phyloP scores from a whole-genome alignment of 2,329 filamentous ascomycete genomes.

The Neophaeococcomyces aloes region DNA sequence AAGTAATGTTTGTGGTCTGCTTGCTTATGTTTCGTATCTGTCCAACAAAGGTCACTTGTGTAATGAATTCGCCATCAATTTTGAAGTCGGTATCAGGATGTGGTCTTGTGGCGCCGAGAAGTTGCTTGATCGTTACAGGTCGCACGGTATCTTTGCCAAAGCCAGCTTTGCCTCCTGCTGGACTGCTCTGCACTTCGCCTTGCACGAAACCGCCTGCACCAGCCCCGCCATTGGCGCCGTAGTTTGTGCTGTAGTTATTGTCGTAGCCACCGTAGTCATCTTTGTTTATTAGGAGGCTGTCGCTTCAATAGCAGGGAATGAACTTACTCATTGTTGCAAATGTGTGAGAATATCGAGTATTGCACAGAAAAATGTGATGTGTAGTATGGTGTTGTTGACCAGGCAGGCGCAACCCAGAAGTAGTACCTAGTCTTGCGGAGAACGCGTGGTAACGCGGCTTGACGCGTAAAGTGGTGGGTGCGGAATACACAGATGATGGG shows the following conservation, averaged over 20 bases:
- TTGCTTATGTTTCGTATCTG: constrained; percentile 78
- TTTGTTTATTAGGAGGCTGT: too few relatives aligned
- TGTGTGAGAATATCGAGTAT: too few relatives aligned
- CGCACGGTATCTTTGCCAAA: constrained; percentile 78
- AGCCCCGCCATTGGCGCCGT: constrained; percentile 44
- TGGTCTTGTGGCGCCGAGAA: constrained; percentile 69
- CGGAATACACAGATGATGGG: neutral
- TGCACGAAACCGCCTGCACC: constrained; percentile 52
- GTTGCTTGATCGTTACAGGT: constrained; percentile 90
- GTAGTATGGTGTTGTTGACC: too few relatives aligned
- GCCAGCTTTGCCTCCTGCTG: constrained; percentile 33
- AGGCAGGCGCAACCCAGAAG: too few relatives aligned
- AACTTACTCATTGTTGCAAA: too few relatives aligned
- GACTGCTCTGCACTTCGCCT: constrained; percentile 39
- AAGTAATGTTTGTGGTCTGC: constrained; percentile 86
- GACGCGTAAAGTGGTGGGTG: constrained; percentile 5
- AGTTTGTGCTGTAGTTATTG: constrained; percentile 46
- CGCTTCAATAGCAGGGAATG: too few relatives aligned
- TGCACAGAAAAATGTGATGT: too few relatives aligned
- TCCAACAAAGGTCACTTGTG: constrained; percentile 66
- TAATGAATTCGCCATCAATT: constrained; percentile 66
- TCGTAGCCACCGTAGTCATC: constrained; percentile 23
- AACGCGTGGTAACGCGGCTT: neutral
- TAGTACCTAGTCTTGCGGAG: constrained; percentile 24
- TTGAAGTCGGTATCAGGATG: constrained; percentile 67